A percentile compares a stretch with the other conserved stretches of the same genome.
phyloP scores from a whole-genome alignment of 441 rosid species.

The Aleurites moluccanus region DNA sequence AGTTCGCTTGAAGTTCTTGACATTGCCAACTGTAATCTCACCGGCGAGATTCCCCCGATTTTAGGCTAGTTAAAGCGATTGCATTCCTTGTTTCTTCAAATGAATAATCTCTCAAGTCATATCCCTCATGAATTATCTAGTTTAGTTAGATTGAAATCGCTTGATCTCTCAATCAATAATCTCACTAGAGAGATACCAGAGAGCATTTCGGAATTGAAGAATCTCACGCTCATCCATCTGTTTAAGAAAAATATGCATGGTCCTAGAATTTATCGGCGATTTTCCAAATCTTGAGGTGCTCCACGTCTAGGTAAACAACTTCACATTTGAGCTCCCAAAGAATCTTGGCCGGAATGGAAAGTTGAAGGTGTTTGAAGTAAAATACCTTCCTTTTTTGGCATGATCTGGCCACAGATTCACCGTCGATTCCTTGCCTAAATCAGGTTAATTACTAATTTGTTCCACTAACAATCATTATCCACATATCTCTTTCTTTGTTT shows the following conservation, averaged over 20 bases:
- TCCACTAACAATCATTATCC: too few relatives aligned
- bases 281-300: slow-evolving; percentile 63
- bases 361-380: too few relatives aligned
- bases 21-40: slow-evolving; percentile 58
- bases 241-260: slow-evolving; percentile 65
- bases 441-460: too few relatives aligned
- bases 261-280: slow-evolving; percentile 64
- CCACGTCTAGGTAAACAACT: slow-evolving; percentile 75
- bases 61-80: slow-evolving; percentile 55
- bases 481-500: too few relatives aligned
- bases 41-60: slow-evolving; percentile 71
- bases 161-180: slow-evolving; percentile 63
- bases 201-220: slow-evolving; percentile 45
- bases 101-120: slow-evolving; percentile 59
- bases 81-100: slow-evolving; percentile 65
- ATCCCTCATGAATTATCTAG: slow-evolving; percentile 69
- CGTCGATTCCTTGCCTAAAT: too few relatives aligned
- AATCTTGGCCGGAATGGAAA: slow-evolving; percentile 68
- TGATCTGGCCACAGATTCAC: too few relatives aligned
- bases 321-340: slow-evolving; percentile 59
- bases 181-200: slow-evolving; percentile 74
- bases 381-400: too few relatives aligned
- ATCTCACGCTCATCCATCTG: slow-evolving; percentile 55
- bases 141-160: slow-evolving; percentile 58
- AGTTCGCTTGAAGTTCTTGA: slow-evolving; percentile 54